Base-by-base conservation (phyloP, 192 early-diverging fungal genomes). In the Backusella mclennaniae region DNA sequence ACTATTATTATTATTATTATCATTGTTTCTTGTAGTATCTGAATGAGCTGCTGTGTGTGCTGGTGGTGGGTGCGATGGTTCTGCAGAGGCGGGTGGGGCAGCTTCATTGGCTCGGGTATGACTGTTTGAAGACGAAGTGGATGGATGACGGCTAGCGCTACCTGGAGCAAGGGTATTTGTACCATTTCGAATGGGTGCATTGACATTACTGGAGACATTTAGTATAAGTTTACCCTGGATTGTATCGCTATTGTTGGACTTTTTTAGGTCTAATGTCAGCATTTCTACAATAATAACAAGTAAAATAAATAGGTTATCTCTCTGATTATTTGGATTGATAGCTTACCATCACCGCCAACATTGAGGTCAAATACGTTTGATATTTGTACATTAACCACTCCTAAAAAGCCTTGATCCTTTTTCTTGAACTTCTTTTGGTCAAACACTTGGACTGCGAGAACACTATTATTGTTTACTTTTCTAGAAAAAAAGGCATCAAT, bases 361-460 rank as follows among this genome's bases (percentile, higher is more conserved):
- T 86, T 85, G 11, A 96, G 79, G 80, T 97, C 89, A 76, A 98
- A 91, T 42, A 96, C 87, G 83, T 91, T 89, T 63, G 91, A 87
- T 78, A 98, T 87, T 63, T 92, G 89, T 29, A 97, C 86, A 79
- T 96, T 95, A 73, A 96, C 86, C 52, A 96, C 94, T 33, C 96
- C 96, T 39, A 98, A 85, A 76, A 99, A 98, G 46, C 93, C 93
- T 82, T 96, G 94, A 67, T 90, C 88, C 77, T 90, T 93, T 85
- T 90, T 96, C 81, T 97, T 96, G 82, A 95, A 98, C 80, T 97
- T 97, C 81, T 93, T 91, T 85, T 99, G 96, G 84, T 99, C 97
- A 87, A 98, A 99, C 38, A 99, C 92, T 86, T 99, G 96, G 72
- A 97, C 91, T 7, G 96, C 92, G 69, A 99, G 85, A 23, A 95